These are phyloP conservation scores for Nemophila menziesii DNA, from an alignment of 257 asterid genomes.

Conservation along the genomic window DNA sequence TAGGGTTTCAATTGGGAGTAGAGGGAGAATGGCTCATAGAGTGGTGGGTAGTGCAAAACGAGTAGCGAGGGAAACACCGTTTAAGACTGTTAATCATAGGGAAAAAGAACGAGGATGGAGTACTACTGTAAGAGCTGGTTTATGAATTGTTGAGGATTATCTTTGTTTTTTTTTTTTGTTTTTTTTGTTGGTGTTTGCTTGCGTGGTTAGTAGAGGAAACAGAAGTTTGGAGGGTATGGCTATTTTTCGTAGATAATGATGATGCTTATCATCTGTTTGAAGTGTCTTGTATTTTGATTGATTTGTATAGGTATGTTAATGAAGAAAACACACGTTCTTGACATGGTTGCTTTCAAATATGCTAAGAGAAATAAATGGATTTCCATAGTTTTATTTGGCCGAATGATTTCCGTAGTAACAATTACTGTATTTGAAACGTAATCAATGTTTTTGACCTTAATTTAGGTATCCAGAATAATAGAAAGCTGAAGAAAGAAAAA, in stretches of 20 bases:
- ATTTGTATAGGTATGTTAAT: neutral
- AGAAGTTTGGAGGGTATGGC: neutral
- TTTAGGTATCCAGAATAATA: too few species aligned
- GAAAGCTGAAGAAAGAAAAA: too few species aligned
- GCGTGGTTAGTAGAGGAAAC: neutral
- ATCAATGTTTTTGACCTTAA: too few species aligned
- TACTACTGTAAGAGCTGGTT: constrained; percentile 35
- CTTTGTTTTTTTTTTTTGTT: neutral
- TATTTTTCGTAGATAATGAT: constrained; percentile 3
- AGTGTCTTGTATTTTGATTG: neutral
- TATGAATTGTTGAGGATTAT: constrained; percentile 19
- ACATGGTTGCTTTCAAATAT: too few species aligned
- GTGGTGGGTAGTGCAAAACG: constrained; percentile 54
- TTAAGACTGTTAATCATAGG: constrained; percentile 44
- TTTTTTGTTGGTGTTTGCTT: neutral
- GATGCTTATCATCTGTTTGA: constrained; percentile 7
- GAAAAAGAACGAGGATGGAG: constrained; percentile 92
- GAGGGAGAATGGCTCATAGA: constrained; percentile 61
- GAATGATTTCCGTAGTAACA: too few species aligned
- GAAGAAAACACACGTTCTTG: neutral
- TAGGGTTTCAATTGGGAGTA: constrained; percentile 76
- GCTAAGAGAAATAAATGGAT: too few species aligned
- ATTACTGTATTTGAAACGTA: too few species aligned
- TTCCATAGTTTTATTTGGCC: too few species aligned
- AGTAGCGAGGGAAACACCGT: constrained; percentile 44